phyloP scores from a whole-genome alignment of 176 grass and related monocot genomes.

The Elaeis guineensis region DNA sequence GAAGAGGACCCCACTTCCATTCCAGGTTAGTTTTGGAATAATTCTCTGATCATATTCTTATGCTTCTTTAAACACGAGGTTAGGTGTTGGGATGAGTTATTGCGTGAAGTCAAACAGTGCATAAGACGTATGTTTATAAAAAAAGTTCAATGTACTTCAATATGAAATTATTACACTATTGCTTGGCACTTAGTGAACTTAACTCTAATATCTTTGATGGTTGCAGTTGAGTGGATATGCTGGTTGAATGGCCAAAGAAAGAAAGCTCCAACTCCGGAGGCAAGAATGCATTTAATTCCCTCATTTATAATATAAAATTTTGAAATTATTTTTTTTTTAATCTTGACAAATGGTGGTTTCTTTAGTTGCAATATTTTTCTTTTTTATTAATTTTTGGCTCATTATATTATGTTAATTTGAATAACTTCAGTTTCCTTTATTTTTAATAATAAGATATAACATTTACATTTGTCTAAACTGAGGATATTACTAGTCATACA shows the following conservation, averaged over 20 bases:
- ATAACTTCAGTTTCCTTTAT: too few species aligned
- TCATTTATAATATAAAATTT: background rate
- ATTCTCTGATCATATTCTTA: background rate
- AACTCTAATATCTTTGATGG: constrained; percentile 5
- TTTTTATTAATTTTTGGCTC: background rate
- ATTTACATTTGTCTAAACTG: too few species aligned
- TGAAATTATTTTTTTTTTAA: constrained; percentile 1
- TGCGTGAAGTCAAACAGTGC: too few species aligned
- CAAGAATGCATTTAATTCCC: constrained; percentile 3
- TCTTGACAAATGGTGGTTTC: background rate
- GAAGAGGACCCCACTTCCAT: constrained; percentile 68
- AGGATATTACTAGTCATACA: too few species aligned
- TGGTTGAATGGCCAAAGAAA: constrained; percentile 96
- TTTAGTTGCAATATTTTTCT: too few species aligned
- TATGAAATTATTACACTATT: background rate
- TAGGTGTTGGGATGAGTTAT: background rate
- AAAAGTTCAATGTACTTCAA: background rate
- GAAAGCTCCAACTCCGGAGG: constrained; percentile 79
- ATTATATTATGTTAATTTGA: too few species aligned
- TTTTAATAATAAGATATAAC: too few species aligned
- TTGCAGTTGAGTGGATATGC: constrained; percentile 99
- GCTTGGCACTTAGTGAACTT: background rate
- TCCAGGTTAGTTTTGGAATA: constrained; percentile 46
- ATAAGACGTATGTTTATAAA: background rate
- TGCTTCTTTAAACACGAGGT: background rate